These are phyloP conservation scores for Amanita rimosa DNA, from an alignment of 768 basidiomycete genomes.

Conservation along the genomic window DNA sequence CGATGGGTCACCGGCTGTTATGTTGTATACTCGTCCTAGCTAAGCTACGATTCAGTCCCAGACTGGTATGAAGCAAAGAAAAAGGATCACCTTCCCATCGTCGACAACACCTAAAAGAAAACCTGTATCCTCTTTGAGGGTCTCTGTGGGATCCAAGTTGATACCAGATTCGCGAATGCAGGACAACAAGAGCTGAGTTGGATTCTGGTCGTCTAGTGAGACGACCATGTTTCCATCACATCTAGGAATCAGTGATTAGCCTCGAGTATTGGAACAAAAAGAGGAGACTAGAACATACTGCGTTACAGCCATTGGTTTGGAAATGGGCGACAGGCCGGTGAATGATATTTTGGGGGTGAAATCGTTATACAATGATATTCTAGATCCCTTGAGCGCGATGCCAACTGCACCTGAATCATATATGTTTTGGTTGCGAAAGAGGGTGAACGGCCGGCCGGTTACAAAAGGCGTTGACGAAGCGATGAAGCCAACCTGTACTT, in stretches of 20 bases:
- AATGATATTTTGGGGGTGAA: conserved; percentile 17
- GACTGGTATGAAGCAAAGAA: neutral
- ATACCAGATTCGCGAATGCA: conserved; percentile 31
- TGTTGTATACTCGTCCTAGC: conserved; percentile 38
- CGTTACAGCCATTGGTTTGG: conserved; percentile 39
- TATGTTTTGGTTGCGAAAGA: conserved; percentile 47
- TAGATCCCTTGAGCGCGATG: conserved; percentile 28
- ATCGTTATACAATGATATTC: neutral
- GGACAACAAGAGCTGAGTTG: conserved; percentile 45
- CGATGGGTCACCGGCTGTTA: conserved; percentile 64
- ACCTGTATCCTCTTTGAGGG: conserved; percentile 40
- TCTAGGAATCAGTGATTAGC: conserved; percentile 19
- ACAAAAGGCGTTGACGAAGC: conserved; percentile 72
- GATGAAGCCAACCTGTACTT: conserved; percentile 46
- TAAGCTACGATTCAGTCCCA: conserved; percentile 12
- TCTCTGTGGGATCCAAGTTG: conserved; percentile 3
- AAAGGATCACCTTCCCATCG: conserved; percentile 17
- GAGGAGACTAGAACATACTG: conserved; percentile 22
- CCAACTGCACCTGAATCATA: conserved; percentile 62
- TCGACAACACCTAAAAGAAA: conserved; percentile 43
- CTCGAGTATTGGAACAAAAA: neutral
- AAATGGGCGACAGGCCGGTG: conserved; percentile 32
- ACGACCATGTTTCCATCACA: conserved; percentile 68
- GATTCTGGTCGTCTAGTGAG: conserved; percentile 42
- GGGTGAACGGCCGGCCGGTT: conserved; percentile 62